Evolutionary conservation across 345 rosid genomes (phyloP).

Genomic region (Dipteronia dyeriana): DNA sequence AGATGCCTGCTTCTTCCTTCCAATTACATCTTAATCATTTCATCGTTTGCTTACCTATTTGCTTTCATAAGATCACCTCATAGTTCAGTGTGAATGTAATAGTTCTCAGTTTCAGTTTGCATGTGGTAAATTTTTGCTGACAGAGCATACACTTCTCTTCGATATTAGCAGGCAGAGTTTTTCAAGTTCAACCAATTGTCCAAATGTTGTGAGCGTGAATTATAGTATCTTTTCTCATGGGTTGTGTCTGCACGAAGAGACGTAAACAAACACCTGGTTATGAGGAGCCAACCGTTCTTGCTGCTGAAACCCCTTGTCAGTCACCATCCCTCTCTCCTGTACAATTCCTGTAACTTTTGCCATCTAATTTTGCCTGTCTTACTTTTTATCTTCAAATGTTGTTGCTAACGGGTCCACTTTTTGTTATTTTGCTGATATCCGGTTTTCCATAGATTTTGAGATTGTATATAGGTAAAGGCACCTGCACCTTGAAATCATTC

Average conservation of each 20-base stretch:
- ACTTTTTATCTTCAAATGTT: neutral
- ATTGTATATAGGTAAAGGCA: neutral
- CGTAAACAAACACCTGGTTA: conserved; percentile 45
- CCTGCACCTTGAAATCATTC: conserved; percentile 7
- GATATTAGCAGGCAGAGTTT: conserved; percentile 17
- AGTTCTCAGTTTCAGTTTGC: neutral
- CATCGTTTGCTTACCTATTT: no score
- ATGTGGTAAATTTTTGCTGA: neutral
- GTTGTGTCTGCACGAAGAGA: conserved; percentile 47
- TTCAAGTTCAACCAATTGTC: neutral
- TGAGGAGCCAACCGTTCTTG: conserved; percentile 69
- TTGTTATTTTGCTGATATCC: neutral
- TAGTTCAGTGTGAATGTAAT: no score
- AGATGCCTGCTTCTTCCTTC: no score
- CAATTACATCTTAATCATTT: no score
- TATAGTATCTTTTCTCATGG: conserved; percentile 34
- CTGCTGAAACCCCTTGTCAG: conserved; percentile 80
- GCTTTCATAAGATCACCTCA: no score
- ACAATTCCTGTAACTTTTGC: conserved; percentile 1
- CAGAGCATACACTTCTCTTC: neutral
- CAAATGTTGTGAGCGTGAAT: neutral
- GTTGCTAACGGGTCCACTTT: neutral
- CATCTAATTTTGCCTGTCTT: neutral
- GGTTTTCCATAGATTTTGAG: neutral
- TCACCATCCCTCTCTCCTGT: neutral